Base-by-base conservation (phyloP, 192 early-diverging fungal species). In the Lobosporangium transversale region DNA sequence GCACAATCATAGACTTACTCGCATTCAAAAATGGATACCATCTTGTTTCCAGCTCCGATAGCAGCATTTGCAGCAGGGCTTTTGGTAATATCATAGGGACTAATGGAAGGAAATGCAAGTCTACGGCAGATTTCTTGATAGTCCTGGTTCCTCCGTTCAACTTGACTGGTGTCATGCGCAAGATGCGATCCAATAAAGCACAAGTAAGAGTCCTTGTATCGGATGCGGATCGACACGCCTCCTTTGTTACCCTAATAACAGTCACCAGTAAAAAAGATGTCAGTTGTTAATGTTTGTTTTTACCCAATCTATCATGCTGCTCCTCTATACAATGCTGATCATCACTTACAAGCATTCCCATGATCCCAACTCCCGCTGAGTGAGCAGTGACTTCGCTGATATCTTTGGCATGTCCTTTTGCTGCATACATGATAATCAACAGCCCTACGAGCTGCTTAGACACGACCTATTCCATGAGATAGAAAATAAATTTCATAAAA, bases 191-290 rank as follows among this genome's bases (percentile, higher is more conserved):
- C 94, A n/a, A 99, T 91, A 76, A 97, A 90, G 48, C 91, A 91
- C 3, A 97, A 29, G 53, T 92, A 93, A 4, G 94, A 91, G 66
- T 96, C 94, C 44, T 87, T 70, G 51, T 88, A 87, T 20, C 86
- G 80, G 45, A 98, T 73, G 21, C 96, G 85, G 36, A 97, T 87
- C 2, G 91, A 90, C 8, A 95, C 91, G 0, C 91, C 94, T 21
- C 97, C 97, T 83, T 99, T 99, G 80, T 99, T 99, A 36, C 96
- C 97, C 91, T 91, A 70, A n/a, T 15, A 23, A 20, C 32, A 50
- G n/a, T n/a, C n/a, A n/a, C n/a, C n/a, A 50, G 20, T 21, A 26
- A 2, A 40, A 53, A 18, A 29, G 65, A 48, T 24, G 31, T 42
- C 26, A 2, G 57, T 40, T 43, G 4, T 30, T 8, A 54, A 23